These are phyloP conservation scores for Francoa sonchifolia DNA, from an alignment of 441 rosid genomes.

Conservation along the genomic window DNA sequence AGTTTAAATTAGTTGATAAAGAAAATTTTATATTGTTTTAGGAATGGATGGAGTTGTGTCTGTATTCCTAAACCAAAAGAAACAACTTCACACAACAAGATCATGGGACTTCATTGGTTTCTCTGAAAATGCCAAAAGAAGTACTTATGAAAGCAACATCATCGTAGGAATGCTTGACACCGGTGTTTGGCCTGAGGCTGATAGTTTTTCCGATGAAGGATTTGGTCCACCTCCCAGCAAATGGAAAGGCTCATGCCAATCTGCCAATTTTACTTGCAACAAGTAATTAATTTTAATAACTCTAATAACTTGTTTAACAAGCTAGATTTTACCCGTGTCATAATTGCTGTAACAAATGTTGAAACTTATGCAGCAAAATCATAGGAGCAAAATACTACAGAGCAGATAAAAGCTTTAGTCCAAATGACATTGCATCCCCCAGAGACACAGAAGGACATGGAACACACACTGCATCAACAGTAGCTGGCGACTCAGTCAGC, in stretches of 20 bases:
- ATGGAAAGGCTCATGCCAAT: constrained; percentile 34
- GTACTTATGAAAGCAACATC: constrained; percentile 16
- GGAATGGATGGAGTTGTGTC: constrained; percentile 38
- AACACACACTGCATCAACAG: constrained; percentile 27
- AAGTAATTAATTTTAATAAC: no score
- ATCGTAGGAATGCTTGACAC: constrained; percentile 29
- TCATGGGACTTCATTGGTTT: constrained; percentile 51
- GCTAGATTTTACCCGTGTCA: neutral
- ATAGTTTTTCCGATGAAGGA: constrained; percentile 21
- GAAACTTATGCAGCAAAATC: constrained; percentile 17
- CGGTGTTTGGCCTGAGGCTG: constrained; percentile 34
- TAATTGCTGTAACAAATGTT: neutral
- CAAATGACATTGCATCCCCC: constrained; percentile 18
- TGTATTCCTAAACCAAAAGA: constrained; percentile 35
- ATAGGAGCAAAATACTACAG: constrained; percentile 31
- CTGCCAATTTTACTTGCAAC: constrained; percentile 31
- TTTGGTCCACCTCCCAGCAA: constrained; percentile 23
- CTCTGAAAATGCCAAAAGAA: constrained; percentile 10
- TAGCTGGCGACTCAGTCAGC: constrained; percentile 19
- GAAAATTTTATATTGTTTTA: no score
- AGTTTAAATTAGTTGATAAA: no score
- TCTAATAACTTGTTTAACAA: no score
- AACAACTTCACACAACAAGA: constrained; percentile 45
- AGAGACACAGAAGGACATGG: constrained; percentile 35
- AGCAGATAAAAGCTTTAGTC: neutral